Evolutionary conservation across 2,329 filamentous ascomycete species (phyloP), one percentile per base, ranked within the genome.

Genomic region (Bipolaris zeicola): DNA sequence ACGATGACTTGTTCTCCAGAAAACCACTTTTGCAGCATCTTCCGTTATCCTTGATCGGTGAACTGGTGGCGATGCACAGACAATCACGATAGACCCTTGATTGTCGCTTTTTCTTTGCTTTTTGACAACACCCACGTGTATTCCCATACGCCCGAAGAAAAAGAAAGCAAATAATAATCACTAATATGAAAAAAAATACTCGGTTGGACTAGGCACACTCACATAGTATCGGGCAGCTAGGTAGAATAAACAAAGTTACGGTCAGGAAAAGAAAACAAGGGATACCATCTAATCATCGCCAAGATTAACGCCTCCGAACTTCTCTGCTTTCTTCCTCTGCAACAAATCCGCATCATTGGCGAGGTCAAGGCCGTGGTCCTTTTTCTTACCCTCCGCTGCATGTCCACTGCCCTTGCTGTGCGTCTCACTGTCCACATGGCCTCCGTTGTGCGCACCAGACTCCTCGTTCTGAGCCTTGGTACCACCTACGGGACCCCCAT

Each of bases 231-330:
- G 34, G 34, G 6, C 6, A 37, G 7, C 34, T 16, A 37, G 16
- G 34, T 31, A 18, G 24, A 44, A 28, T 18, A 44, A 44, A 26
- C 39, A 42, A 44, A 8, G 1, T 8, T 0, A 18, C 20, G 3
- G 3, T 28, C 3, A 1, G 41, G 16, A 26, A 18, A 18, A 31
- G n/a, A 13, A 8, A 18, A 45, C 11, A 45, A 16, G 10, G 3
- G 3, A 14, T 4, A 20, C 4, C 5, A 16, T 13, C 20, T 52
- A 31, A 18, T 33, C 16, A 14, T 39, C 34, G 8, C 52, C 54
- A n/a, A 63, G 44, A 33, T 62, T 60, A 14, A 58, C 60, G 4
- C 58, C 58, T 4, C 58, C 58, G 34, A 58, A 61, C 36, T 64
- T 64, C 50, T 60, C 58, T n/a, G 62, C 62, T 41, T 57, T 59